Base-by-base conservation (phyloP, 148 eudicot genomes). In the Polygonum maritimum region DNA sequence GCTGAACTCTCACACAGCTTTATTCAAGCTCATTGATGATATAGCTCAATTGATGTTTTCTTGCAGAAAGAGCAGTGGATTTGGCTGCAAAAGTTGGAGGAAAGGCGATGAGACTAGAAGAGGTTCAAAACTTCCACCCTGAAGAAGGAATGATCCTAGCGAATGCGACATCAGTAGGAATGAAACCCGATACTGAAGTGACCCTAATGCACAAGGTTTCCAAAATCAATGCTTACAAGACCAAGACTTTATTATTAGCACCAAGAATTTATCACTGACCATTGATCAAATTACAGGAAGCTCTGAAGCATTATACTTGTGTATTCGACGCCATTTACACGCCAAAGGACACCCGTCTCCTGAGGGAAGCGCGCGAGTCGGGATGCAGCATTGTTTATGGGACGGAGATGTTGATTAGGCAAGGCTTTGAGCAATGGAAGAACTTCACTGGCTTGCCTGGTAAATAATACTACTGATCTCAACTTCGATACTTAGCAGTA, bases 141-240 rank as follows among this genome's bases (percentile, higher is more conserved):
- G 96, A 89, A 76, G 80, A 79, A 45, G 89, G 88, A 26, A 90
- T 90, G 94, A 84, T 90, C 71, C 86, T 90, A 67, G 94, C 91
- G 41, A 90, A 90, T 78, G 81, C 90, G 10, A 88, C 95, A 67
- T 88, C 95, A 7, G 83, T 90, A 14, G 95, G 95, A 52, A 90
- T 90, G 95, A 87, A 85, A 74, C 95, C 95, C 16, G 83, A 83
- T 19, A 52, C 88, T 71, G 84, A 88, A 26, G 88, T 80, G 71
- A 84, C 95, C 10, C 95, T 92, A 39, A 35, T 91, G 70, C 69
- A 84, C 65, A 87, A 91, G 92, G 96, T 91, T 74, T 40, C 79
- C 21, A n/a, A 9, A 22, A 21, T 33, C 2, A 26, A 7, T 7
- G 9, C 35, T 60, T 60, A 0, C 38, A 15, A 51, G 6, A 14